Evolutionary conservation across 1,284 basidiomycete species (phyloP).

Genomic region (Crocinoboletus sp.): DNA sequence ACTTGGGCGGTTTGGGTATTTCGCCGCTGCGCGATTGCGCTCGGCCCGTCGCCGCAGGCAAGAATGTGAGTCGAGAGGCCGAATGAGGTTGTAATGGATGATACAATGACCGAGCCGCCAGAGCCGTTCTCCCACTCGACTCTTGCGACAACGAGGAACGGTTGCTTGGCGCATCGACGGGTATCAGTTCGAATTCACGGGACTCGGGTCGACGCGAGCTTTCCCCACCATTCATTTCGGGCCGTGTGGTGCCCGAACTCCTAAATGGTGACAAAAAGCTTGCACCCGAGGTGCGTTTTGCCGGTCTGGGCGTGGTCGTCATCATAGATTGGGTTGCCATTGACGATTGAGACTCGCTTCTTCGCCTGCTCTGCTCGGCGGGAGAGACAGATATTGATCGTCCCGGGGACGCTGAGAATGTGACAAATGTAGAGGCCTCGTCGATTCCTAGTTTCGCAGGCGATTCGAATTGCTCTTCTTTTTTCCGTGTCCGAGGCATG

Average conservation of each 20-base stretch:
- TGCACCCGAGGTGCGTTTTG: slow-evolving; percentile 22
- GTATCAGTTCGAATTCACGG: slow-evolving; percentile 22
- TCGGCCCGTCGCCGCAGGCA: slow-evolving; percentile 12
- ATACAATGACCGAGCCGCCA: slow-evolving; percentile 9
- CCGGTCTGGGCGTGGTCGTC: slow-evolving; percentile 16
- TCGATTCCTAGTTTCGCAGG: slow-evolving; percentile 24
- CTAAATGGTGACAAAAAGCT: slow-evolving; percentile 30
- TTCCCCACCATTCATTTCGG: slow-evolving; percentile 14
- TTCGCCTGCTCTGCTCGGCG: not conserved
- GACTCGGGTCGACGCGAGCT: slow-evolving; percentile 15
- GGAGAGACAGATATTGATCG: slow-evolving; percentile 8
- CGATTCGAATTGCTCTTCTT: slow-evolving; percentile 30
- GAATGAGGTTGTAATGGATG: slow-evolving; percentile 14
- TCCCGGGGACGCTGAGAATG: not conserved
- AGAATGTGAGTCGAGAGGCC: slow-evolving; percentile 20
- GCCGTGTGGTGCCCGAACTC: slow-evolving; percentile 12
- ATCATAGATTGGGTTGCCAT: slow-evolving; percentile 13
- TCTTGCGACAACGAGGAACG: slow-evolving; percentile 25
- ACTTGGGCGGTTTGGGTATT: slow-evolving; percentile 39
- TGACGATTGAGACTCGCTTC: slow-evolving; percentile 27
- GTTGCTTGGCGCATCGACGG: slow-evolving; percentile 23
- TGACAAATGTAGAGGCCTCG: not conserved
- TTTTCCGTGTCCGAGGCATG: slow-evolving; percentile 28
- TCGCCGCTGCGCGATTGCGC: slow-evolving; percentile 17
- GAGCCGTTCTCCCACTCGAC: slow-evolving; percentile 10